Evolutionary conservation across 2,329 filamentous ascomycete genomes (phyloP).

Genomic region (Talaromyces sp.): DNA sequence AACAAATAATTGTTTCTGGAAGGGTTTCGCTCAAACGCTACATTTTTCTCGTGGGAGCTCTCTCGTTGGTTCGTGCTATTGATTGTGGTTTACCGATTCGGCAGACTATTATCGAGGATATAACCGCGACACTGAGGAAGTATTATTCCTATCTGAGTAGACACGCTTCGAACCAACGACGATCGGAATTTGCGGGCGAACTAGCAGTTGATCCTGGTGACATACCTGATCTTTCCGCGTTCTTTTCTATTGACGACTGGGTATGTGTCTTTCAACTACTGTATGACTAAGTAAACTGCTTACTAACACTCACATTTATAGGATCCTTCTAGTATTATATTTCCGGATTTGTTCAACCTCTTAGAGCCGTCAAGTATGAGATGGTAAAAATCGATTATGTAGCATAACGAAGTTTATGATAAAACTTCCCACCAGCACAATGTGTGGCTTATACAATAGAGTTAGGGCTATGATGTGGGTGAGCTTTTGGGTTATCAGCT

Average conservation of each 20-base stretch:
- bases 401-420: not conserved
- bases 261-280: not conserved
- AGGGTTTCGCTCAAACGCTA: slow-evolving; percentile 15
- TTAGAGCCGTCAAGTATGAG: not conserved
- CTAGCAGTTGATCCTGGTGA: slow-evolving; percentile 3
- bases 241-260: slow-evolving; percentile 8
- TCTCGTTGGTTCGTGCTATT: slow-evolving; percentile 18
- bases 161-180: slow-evolving; percentile 1
- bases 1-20: slow-evolving; percentile 23
- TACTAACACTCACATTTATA: not conserved
- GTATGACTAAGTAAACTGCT: not conserved
- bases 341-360: not conserved
- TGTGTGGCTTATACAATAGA: not conserved
- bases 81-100: slow-evolving; percentile 18
- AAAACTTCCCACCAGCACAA: not conserved
- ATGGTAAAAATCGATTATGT: not conserved
- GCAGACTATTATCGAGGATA: slow-evolving; percentile 16
- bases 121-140: slow-evolving; percentile 16
- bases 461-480: not conserved
- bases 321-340: slow-evolving; percentile 1
- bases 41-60: slow-evolving; percentile 15
- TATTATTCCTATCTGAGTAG: slow-evolving; percentile 17
- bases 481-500: too few species aligned
- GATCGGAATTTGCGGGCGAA: not conserved
- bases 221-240: slow-evolving; percentile 4